Conservation (phyloP, 495 filamentous ascomycete species). For the Penicillium daleae region DNA sequence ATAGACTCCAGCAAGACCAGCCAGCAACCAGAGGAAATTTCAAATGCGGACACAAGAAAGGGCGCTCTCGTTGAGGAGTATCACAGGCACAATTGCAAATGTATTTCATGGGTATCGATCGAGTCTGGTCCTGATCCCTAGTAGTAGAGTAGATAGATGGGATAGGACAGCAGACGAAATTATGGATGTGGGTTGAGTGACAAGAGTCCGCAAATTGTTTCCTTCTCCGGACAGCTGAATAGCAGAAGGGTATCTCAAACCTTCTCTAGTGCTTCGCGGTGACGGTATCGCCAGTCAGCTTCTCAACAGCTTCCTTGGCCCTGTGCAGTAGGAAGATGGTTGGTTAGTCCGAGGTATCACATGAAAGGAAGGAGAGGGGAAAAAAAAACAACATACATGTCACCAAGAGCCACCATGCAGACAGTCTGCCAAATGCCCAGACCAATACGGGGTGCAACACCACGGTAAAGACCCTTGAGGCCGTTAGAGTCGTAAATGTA, state of each 20-base stretch:
- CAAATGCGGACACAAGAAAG: background rate
- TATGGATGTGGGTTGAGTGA: conserved; percentile 20
- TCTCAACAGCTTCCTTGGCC: conserved; percentile 96
- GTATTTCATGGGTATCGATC: conserved; percentile 34
- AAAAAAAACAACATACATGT: conserved; percentile 92
- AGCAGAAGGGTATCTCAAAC: conserved; percentile 55
- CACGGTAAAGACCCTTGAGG: conserved; percentile 91
- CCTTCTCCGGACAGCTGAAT: conserved; percentile 29
- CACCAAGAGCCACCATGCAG: conserved; percentile 99
- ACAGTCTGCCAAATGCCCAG: conserved; percentile 99
- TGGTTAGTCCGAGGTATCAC: conserved; percentile 43
- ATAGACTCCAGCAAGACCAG: conserved; percentile 3
- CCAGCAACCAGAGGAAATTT: background rate
- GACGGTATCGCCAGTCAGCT: conserved; percentile 89
- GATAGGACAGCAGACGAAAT: conserved; percentile 5
- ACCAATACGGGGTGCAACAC: conserved; percentile 90
- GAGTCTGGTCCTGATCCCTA: background rate
- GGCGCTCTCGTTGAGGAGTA: conserved; percentile 9
- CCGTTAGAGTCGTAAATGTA: conserved; percentile 94
- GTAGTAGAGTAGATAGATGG: background rate
- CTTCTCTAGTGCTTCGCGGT: conserved; percentile 93
- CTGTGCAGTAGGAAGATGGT: conserved; percentile 53
- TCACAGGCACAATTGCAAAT: conserved; percentile 18
- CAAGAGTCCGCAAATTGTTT: conserved; percentile 9
- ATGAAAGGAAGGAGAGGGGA: conserved; percentile 19